A percentile compares a stretch with the other conserved stretches of the same genome.
Conservation (phyloP, 2,329 filamentous ascomycete genomes). For the Lizonia empirigonia region DNA sequence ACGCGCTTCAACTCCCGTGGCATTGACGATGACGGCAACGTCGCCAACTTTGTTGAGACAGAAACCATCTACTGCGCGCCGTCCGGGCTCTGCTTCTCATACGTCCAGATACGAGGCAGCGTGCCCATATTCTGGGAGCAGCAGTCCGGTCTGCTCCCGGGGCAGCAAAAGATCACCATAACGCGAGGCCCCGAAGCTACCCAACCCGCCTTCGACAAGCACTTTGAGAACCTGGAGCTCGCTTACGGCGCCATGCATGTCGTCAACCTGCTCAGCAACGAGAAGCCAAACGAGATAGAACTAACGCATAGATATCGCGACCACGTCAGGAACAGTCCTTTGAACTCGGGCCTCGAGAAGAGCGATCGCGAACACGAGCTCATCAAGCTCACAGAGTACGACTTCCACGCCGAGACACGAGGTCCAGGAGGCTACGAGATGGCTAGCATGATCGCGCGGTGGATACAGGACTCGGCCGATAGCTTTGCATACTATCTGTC, state of each 20-base stretch:
- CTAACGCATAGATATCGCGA: conserved; percentile 79
- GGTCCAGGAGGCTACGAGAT: conserved; percentile 87
- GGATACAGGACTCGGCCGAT: conserved; percentile 79
- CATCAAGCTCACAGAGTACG: conserved; percentile 83
- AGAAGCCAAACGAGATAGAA: conserved; percentile 84
- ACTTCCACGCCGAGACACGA: conserved; percentile 94
- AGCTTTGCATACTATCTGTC: conserved; percentile 92
- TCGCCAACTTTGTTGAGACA: conserved; percentile 98
- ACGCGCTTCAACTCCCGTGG: conserved; percentile 97
- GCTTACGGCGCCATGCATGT: conserved; percentile 91
- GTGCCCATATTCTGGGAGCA: conserved; percentile 99
- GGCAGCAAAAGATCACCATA: conserved; percentile 91
- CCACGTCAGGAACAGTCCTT: conserved; percentile 74
- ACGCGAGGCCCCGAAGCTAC: conserved; percentile 89
- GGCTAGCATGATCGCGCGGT: conserved; percentile 79
- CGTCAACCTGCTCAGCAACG: conserved; percentile 89
- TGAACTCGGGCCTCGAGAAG: conserved; percentile 66
- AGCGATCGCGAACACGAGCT: conserved; percentile 70
- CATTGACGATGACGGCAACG: conserved; percentile 96
- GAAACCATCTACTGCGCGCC: conserved; percentile 92
- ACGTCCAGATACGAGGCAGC: conserved; percentile 88
- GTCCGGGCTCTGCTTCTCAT: conserved; percentile 81
- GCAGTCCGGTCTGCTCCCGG: conserved; percentile 81
- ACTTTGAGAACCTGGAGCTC: conserved; percentile 85
- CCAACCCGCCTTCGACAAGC: conserved; percentile 92